Evolutionary conservation across 371 early-diverging fungal species (phyloP).

Genomic region (Mortierella sp.): DNA sequence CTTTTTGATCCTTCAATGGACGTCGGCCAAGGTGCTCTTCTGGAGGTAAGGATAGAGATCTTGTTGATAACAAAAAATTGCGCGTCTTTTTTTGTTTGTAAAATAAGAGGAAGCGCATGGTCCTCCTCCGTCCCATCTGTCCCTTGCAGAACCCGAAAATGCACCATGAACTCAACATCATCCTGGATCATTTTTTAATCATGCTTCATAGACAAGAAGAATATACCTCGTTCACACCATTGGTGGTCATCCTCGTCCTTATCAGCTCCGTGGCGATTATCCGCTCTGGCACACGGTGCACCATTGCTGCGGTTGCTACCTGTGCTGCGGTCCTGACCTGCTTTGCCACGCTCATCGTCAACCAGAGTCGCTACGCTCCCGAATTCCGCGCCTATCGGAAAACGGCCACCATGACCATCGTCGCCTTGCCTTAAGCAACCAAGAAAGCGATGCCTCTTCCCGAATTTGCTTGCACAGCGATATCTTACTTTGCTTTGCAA

Average conservation of each 20-base stretch:
- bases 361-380: slow-evolving; percentile 31
- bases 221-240: slow-evolving; percentile 23
- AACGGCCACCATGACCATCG: not conserved
- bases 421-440: not conserved
- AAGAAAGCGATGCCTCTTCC: not conserved
- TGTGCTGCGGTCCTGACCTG: slow-evolving; percentile 48
- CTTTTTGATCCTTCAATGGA: slow-evolving; percentile 40
- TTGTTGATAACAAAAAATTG: not conserved
- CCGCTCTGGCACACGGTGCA: slow-evolving; percentile 50
- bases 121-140: not conserved
- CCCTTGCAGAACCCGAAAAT: not conserved
- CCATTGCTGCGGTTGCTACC: slow-evolving; percentile 44
- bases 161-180: not conserved
- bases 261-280: slow-evolving; percentile 28
- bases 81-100: not conserved
- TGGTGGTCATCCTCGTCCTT: slow-evolving; percentile 29
- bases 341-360: slow-evolving; percentile 48
- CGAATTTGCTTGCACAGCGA: not conserved
- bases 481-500: not conserved
- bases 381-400: slow-evolving; percentile 26
- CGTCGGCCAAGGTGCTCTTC: slow-evolving; percentile 31
- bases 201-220: slow-evolving; percentile 21
- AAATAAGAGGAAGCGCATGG: not conserved
- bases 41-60: slow-evolving; percentile 28
- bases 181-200: not conserved